Evolutionary conservation across 2,329 filamentous ascomycete genomes (phyloP).

Genomic region (Talaromyces sp.): DNA sequence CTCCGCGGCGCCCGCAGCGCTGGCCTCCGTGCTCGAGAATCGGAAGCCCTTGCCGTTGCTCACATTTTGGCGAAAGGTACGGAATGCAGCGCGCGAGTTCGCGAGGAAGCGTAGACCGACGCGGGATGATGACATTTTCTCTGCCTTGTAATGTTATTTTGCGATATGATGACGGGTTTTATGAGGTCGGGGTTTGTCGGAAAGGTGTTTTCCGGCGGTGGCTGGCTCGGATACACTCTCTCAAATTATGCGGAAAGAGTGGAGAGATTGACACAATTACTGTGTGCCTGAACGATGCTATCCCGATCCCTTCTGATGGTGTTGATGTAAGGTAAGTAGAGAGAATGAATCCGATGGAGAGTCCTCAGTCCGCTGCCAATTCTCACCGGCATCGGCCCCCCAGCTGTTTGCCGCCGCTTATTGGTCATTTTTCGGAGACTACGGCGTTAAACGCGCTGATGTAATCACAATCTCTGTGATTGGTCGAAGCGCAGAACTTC

Average conservation of each 20-base stretch:
- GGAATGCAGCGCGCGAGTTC: conserved; percentile 49
- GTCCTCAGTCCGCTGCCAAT: not conserved
- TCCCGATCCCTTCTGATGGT: not conserved
- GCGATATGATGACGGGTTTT: not conserved
- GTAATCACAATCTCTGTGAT: conserved; percentile 24
- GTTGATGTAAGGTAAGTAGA: not conserved
- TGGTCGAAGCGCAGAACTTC: conserved; percentile 2
- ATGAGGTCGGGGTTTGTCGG: not conserved
- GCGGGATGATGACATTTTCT: conserved; percentile 48
- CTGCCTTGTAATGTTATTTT: not conserved
- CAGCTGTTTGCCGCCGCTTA: conserved; percentile 4
- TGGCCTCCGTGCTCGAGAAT: conserved; percentile 66
- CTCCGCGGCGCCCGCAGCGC: conserved; percentile 38
- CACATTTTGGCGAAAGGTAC: conserved; percentile 50
- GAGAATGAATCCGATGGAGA: not conserved
- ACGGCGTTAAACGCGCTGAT: conserved; percentile 24
- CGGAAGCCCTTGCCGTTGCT: conserved; percentile 51
- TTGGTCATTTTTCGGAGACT: conserved; percentile 6
- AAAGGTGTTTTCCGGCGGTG: not conserved
- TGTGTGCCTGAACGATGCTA: not conserved
- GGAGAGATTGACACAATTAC: not conserved
- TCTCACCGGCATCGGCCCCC: conserved; percentile 6
- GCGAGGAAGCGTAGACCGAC: conserved; percentile 58
- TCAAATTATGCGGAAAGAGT: not conserved
- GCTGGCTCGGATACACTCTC: not conserved